Evolutionary conservation across 345 rosid species (phyloP).

Genomic region (Abelmoschus esculentus): DNA sequence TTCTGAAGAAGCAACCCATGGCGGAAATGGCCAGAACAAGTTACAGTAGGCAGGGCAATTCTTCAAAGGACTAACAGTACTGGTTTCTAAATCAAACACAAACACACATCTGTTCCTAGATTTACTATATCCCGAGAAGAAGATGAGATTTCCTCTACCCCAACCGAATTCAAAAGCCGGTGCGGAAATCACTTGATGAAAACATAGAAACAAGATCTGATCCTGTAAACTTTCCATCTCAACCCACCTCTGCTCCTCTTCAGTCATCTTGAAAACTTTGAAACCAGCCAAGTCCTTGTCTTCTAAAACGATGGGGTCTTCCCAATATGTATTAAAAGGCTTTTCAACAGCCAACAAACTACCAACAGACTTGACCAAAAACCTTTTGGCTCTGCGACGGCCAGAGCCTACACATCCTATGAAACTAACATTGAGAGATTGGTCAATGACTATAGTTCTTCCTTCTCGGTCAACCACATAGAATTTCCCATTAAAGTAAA

Average conservation of each 20-base stretch:
- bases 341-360: conserved; percentile 65
- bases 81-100: conserved; percentile 55
- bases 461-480: conserved; percentile 62
- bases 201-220: conserved; percentile 60
- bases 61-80: conserved; percentile 37
- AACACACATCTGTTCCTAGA: conserved; percentile 11
- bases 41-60: conserved; percentile 35
- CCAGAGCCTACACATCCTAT: conserved; percentile 47
- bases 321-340: background rate
- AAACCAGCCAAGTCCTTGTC: conserved; percentile 50
- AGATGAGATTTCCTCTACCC: conserved; percentile 45
- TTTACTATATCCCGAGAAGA: conserved; percentile 27
- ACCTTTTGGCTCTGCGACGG: conserved; percentile 73
- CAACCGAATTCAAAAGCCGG: conserved; percentile 34
- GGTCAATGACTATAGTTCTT: conserved; percentile 46
- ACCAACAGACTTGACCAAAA: conserved; percentile 58
- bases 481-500: conserved; percentile 48
- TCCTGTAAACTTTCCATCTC: conserved; percentile 43
- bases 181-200: conserved; percentile 47
- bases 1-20: conserved; percentile 39
- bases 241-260: conserved; percentile 42
- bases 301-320: too few relatives aligned
- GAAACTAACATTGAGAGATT: conserved; percentile 18
- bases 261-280: conserved; percentile 29
- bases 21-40: conserved; percentile 83